Base-by-base conservation (phyloP, 257 asterid genomes). In the Verbena officinalis region DNA sequence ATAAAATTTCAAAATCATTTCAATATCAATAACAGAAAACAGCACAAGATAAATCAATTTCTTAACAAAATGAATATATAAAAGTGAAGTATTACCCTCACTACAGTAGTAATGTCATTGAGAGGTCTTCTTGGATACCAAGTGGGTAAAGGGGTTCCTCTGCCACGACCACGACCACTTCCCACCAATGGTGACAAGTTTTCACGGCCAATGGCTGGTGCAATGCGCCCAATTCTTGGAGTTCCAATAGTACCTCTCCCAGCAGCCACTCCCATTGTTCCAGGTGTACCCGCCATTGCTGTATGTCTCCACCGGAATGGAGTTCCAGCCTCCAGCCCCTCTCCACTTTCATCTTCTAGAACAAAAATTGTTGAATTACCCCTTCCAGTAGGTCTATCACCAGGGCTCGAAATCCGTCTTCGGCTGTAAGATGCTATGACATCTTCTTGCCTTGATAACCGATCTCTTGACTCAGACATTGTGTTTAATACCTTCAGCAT, bases 401-500 rank as follows among this genome's bases (percentile, higher is more conserved):
- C 64, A 34, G 40, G 5, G 34, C 49, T 52, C 42, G 85, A 44
- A 14, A 71, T 72, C 46, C 84, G 44, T 30, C 88, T 61, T 9
- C 75, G 59, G 44, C 72, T 72, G 77, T 79, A 86, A 42, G 68
- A 56, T 46, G 57, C 77, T 3, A 80, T 53, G n/a, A 67, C 49
- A 51, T 72, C 77, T 3, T 75, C 88, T 4, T 66, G 72, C 78
- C 88, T 77, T 3, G 80, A 30, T 27, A 84, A 49, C 55, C 96
- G 73, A 70, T 89, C 92, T 73, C 96, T 84, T 48, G 84, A 69
- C 57, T 78, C 91, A 27, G 92, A 73, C 96, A 89, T 86, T 72
- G 51, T 61, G 31, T 55, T 65, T 13, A 69, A 64, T 54, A 59
- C 44, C 62, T 75, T 50, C 62, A 36, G 20, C 62, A 15, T 4